A percentile compares a stretch with the other conserved stretches of the same genome.
phyloP scores from a whole-genome alignment of 495 filamentous ascomycete genomes.

The Cairneyella variabilis region DNA sequence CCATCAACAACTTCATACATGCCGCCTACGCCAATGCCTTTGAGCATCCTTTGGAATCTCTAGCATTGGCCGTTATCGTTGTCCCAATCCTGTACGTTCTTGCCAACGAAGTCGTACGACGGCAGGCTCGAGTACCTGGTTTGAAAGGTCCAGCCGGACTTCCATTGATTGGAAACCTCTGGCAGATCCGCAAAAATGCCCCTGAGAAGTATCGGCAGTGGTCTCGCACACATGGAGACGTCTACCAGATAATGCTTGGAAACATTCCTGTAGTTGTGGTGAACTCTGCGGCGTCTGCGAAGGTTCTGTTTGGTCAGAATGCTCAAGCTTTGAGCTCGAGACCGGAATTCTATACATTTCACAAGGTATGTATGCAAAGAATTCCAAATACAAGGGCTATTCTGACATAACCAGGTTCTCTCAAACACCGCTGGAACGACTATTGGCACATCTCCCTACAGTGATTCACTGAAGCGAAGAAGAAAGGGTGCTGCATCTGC shows the following conservation, averaged over 20 bases:
- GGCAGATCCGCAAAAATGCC: conserved; percentile 54
- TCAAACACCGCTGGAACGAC: conserved; percentile 62
- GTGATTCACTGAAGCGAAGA: conserved; percentile 57
- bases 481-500: conserved; percentile 62
- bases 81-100: conserved; percentile 43
- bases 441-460: conserved; percentile 61
- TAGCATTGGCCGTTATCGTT: conserved; percentile 24
- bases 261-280: conserved; percentile 59
- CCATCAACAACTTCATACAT: conserved; percentile 14
- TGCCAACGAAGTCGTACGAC: conserved; percentile 49
- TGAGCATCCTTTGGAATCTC: conserved; percentile 9
- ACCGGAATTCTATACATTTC: conserved; percentile 63
- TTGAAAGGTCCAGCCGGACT: conserved; percentile 53
- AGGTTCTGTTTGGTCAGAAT: conserved; percentile 54
- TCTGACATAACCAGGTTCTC: conserved; percentile 41
- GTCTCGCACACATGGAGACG: conserved; percentile 52
- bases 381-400: background rate
- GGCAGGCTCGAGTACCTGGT: conserved; percentile 43
- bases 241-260: conserved; percentile 63
- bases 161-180: conserved; percentile 61
- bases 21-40: background rate
- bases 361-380: conserved; percentile 41
- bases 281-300: conserved; percentile 53
- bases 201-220: conserved; percentile 57
- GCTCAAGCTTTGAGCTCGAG: conserved; percentile 51